Base-by-base conservation (phyloP, 352 stramenopile species). In the Globisporangium apiculatum region DNA sequence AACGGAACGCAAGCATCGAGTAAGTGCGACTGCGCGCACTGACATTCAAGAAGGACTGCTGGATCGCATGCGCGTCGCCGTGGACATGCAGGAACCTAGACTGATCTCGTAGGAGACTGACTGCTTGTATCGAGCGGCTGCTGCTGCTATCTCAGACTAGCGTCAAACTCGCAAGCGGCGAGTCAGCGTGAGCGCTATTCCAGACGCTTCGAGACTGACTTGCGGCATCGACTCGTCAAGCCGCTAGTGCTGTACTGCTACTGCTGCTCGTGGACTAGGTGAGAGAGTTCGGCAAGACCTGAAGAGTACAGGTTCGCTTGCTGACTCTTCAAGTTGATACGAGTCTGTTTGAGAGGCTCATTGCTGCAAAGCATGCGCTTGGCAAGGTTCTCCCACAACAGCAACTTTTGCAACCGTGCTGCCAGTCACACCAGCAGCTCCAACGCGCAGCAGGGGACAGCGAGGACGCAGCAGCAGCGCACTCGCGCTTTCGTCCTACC, bases 401-500 rank as follows among this genome's bases (percentile, higher is more conserved):
- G 42, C 42, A 47, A 47, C 42, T 47, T 47, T 46, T 47, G 24
- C 24, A 31, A 31, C 24, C 24, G 38, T 47, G 42, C 42, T 47
- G 42, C 42, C 42, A 47, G 42, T 47, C 42, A 47, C 41, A 51
- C 37, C n/a, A 48, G 36, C 8, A 46, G 49, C n/a, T 17, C 42
- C 7, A 5, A 31, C 49, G 41, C 6, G 35, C 36, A 31, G 35
- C 36, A 45, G 42, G 4, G 3, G 42, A 5, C 42, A 7, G 42
- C 42, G 42, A 47, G 42, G 42, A 47, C 42, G 42, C 42, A 31
- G 42, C 42, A 41, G 36, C 51, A 35, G 5, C 35, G 38, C 52
- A 51, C 53, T 58, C 31, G 43, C 53, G 35, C 53, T 58, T 58
- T 51, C 42, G 15, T 31, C 53, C 41, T 6, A 47, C 10, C 15